Evolutionary conservation across 257 asterid genomes (phyloP).

Genomic region (Gentiana macrophylla): DNA sequence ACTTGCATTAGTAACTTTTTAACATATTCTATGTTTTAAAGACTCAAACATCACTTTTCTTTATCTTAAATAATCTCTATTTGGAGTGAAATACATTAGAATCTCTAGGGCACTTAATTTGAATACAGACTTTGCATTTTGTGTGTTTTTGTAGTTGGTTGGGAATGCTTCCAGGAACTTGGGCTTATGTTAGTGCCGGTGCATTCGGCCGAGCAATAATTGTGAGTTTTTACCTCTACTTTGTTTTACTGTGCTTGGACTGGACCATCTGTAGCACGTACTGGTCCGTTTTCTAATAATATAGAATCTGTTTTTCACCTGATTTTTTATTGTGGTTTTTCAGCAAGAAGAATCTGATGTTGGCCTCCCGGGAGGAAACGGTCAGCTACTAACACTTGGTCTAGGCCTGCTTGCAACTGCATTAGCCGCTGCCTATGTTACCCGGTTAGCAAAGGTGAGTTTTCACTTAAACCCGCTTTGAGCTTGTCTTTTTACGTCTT

Average conservation of each 20-base stretch:
- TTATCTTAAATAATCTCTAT: too few species aligned
- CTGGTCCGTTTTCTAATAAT: too few species aligned
- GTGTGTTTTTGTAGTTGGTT: slow-evolving; percentile 58
- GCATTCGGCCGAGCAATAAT: slow-evolving; percentile 94
- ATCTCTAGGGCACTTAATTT: background rate
- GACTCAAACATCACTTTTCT: too few species aligned
- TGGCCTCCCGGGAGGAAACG: slow-evolving; percentile 55
- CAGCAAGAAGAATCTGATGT: slow-evolving; percentile 83
- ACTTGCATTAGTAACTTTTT: too few species aligned
- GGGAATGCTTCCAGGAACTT: slow-evolving; percentile 97
- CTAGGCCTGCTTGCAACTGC: slow-evolving; percentile 73
- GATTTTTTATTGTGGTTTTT: background rate
- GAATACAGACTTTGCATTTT: slow-evolving; percentile 2
- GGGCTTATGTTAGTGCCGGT: slow-evolving; percentile 99
- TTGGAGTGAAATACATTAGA: background rate
- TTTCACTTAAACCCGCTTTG: background rate
- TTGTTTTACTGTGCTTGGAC: background rate
- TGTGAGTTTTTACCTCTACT: slow-evolving; percentile 35
- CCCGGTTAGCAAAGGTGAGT: slow-evolving; percentile 83
- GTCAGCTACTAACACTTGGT: slow-evolving; percentile 76
- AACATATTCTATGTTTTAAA: too few species aligned
- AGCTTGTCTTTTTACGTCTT: background rate
- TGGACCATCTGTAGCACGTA: background rate
- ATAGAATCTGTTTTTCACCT: too few species aligned
- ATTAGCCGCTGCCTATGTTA: slow-evolving; percentile 74